Percentiles rank a stretch among this genome's conserved stretches.
phyloP scores from a whole-genome alignment of 2,329 filamentous ascomycete genomes.

The Exophiala calicioides region DNA sequence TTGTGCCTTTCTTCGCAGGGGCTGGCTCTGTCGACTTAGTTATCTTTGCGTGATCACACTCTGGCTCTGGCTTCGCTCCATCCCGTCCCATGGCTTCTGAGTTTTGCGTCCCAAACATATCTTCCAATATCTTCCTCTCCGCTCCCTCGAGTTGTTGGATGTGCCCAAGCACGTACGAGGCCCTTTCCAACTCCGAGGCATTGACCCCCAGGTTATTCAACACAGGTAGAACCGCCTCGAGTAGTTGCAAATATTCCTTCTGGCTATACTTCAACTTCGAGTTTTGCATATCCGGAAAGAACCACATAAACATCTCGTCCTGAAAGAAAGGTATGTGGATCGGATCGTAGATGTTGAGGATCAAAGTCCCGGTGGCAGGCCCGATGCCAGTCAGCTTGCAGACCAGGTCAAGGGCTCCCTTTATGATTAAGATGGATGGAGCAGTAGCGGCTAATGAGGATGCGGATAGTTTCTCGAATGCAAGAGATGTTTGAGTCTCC shows the following conservation, averaged over 20 bases:
- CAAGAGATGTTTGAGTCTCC: constrained; percentile 31
- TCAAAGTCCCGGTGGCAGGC: constrained; percentile 45
- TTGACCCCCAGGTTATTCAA: constrained; percentile 18
- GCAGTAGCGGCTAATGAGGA: not conserved
- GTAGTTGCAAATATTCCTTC: constrained; percentile 38
- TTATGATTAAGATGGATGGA: constrained; percentile 12
- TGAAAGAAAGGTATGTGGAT: constrained; percentile 44
- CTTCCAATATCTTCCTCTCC: constrained; percentile 13
- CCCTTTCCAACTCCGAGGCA: constrained; percentile 28
- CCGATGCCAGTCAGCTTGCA: constrained; percentile 45
- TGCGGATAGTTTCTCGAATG: constrained; percentile 6
- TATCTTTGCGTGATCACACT: not conserved
- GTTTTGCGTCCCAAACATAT: constrained; percentile 2
- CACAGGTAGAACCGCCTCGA: constrained; percentile 16
- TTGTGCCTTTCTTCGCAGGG: constrained; percentile 2
- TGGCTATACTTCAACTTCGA: constrained; percentile 44
- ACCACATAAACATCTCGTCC: constrained; percentile 46
- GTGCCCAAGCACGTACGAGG: constrained; percentile 28
- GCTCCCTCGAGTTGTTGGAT: constrained; percentile 21
- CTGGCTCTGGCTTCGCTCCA: not conserved
- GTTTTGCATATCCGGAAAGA: constrained; percentile 36
- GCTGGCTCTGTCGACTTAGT: not conserved
- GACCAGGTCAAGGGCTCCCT: constrained; percentile 38
- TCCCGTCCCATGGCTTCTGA: not conserved
- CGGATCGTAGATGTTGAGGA: constrained; percentile 39